A percentile compares a stretch with the other conserved stretches of the same genome.
Evolutionary conservation across 2,329 filamentous ascomycete genomes (phyloP).

Genomic region (Fusarium vanettenii): DNA sequence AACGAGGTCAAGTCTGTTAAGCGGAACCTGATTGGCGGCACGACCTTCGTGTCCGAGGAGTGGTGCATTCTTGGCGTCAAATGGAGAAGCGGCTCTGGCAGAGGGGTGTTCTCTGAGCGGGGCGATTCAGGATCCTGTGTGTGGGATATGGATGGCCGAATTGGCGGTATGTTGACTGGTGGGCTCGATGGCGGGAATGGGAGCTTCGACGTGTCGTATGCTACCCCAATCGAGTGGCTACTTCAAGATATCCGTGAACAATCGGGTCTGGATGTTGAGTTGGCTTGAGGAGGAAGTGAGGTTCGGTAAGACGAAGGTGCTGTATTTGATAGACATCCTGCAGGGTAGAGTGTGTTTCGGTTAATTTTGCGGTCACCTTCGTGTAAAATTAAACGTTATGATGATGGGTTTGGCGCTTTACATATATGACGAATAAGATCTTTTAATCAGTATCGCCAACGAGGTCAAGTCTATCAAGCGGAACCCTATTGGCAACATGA

Average conservation of each 20-base stretch:
- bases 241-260: conserved; percentile 2
- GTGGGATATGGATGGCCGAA: not conserved
- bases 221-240: conserved; percentile 17
- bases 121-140: conserved; percentile 12
- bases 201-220: not conserved
- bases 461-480: not conserved
- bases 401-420: no score
- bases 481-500: not conserved
- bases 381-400: no score
- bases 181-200: not conserved
- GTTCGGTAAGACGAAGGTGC: not conserved
- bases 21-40: not conserved
- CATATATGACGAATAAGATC: no score
- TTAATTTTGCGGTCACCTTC: no score
- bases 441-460: not conserved
- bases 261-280: conserved; percentile 8
- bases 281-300: not conserved
- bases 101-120: accelerated
- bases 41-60: not conserved
- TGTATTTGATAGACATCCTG: no score
- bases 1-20: conserved; percentile 3
- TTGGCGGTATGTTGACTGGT: not conserved
- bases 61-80: conserved; percentile 6
- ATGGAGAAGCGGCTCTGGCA: accelerated
- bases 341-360: no score